Evolutionary conservation across 2,329 filamentous ascomycete genomes (phyloP), one percentile per base, ranked within the genome.

Genomic region (Nannizzia gypsea): DNA sequence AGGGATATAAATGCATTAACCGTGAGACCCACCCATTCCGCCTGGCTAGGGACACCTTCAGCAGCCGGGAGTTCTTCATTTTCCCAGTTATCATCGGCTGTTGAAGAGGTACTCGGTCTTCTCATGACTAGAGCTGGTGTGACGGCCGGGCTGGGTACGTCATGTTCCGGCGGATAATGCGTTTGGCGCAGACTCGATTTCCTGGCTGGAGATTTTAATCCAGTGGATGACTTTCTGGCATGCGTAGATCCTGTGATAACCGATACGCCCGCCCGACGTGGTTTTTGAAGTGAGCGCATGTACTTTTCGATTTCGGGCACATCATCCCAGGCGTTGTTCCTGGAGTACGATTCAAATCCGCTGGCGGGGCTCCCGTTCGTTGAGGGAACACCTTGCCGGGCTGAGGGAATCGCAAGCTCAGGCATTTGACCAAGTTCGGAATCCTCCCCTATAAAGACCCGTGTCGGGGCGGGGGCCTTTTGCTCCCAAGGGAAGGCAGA

Each of bases 401-500:
- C 9, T 5, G 26, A 52, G 15, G 48, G 34, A 28, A 13, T 31
- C 6, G 15, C 6, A n/a, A 24, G 24, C 5, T 50, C 6, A 22
- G 50, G 31, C 42, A 60, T 24, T 61, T 40, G 9, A 20, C 26
- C 57, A 3, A 61, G 42, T 44, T 61, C 50, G 20, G 56, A 20
- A 46, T 34, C 42, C 44, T 76, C 71, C 50, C 74, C 67, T 6
- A 71, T 61, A 63, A 79, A 79, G 20, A 79, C 71, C 24, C 77
- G 74, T 6, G 81, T 82, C 8, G 83, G 75, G 66, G 78, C 83
- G 11, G 86, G 80, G 63, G 82, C 82, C 61, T 85, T 77, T 46
- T 73, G 75, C 72, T 99, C 93, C 93, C 93, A 99, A 0, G 93
- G 93, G 72, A 99, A 99, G 56, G 97, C 85, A 2, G 85, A 80